Base-by-base conservation (phyloP, 2,329 filamentous ascomycete species). In the Cladosporium cucumerinum region DNA sequence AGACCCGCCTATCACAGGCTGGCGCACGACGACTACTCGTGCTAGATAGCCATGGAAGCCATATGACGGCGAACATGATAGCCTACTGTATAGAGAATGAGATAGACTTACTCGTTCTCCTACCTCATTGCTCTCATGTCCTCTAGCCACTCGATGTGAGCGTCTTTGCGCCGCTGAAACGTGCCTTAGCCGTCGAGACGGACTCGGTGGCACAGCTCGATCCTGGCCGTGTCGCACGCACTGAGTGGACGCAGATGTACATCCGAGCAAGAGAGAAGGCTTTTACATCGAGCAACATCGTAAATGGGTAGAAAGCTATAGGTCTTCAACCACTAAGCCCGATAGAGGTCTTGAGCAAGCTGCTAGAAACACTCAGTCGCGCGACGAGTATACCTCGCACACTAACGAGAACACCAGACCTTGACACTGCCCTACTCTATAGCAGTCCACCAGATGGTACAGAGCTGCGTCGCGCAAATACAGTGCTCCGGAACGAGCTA, bases 41-140 rank as follows among this genome's bases (percentile, higher is more conserved):
- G 23, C 39, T 64, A 51, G 66, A 66, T 23, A 57, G 66, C 3
- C 65, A 66, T 32, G 25, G 66, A 25, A 66, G 64, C 26, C 65
- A 68, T 46, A 59, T 66, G 23, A 68, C 66, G 2, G 61, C 66
- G n/a, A 66, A 62, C 8, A n/a, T 67, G 8, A 68, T 65, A 14
- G 43, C 60, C 3, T 55, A 36, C 36, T 67, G 59, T 23, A 65
- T 65, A 62, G 18, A 65, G 14, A 11, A 67, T 28, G 46, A 18
- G 0, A 64, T 65, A 23, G 65, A 65, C 49, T 51, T 65, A 10
- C 54, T 68, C 4, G 46, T 68, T 12, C 49, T 68, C 23, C 65
- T 62, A 23, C 66, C 65, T 4, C 65, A 67, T 51, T 28, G 8
- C 12, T 63, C 65, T 8, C 62, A 67, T 57, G 18, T 68, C 0